Evolutionary conservation across 768 basidiomycete genomes (phyloP), one percentile per base, ranked within the genome.

Genomic region (Tulasnella sp.): DNA sequence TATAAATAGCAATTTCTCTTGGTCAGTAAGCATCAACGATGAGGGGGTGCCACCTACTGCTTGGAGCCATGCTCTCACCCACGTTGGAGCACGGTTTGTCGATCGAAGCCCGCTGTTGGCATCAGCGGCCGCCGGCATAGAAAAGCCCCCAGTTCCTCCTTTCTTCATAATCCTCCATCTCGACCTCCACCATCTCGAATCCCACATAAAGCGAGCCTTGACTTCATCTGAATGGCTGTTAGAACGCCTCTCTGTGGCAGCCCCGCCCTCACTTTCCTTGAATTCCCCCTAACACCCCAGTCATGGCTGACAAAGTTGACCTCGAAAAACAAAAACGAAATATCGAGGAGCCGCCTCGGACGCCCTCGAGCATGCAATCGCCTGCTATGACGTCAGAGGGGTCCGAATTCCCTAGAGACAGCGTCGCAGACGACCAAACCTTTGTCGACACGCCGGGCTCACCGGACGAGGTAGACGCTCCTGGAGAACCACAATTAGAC

Each of bases 351-450:
- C 28, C 28, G 8, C 64, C 31, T 37, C 64, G 31, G 31, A 69
- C 64, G 16, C 14, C 64, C 8, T 28, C 31, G 16, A 34, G 64
- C 34, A 14, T 69, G 31, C 64, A 31, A 37, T 31, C 64, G 12
- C 28, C 64, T 9, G 31, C 31, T 20, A 34, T 69, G 64, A 69
- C 64, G 64, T 69, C 64, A 69, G 24, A 31, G 31, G 64, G 34
- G 9, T 69, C 64, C 31, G 64, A 69, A 37, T 14, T 20, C 64
- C 28, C 28, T 31, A 69, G 64, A 69, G 77, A 78, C 37, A 80
- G 79, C 48, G 40, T 48, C 16, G 72, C 79, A 28, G 79, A 80
- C 46, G 79, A 80, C 48, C 31, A 46, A 44, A 80, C 79, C 16
- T 31, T 75, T n/a, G 72, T 80, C 24, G 58, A 78, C 41, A 3